Evolutionary conservation across 2,329 filamentous ascomycete genomes (phyloP), one percentile per base, ranked within the genome.

Genomic region (Ceratocystis colombiana): DNA sequence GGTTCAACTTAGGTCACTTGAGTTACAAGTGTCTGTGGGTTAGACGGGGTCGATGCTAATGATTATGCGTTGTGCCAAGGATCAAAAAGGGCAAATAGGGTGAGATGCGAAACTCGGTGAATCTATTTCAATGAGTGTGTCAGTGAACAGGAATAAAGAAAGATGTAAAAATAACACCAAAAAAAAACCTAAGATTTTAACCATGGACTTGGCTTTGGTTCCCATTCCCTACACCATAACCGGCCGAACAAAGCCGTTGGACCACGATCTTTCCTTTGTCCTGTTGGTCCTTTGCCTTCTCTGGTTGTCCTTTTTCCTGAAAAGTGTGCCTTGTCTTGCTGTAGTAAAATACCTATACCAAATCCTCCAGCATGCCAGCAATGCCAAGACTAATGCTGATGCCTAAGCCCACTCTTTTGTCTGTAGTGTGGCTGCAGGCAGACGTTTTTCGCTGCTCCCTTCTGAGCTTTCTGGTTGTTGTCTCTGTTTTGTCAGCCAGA

Each of bases 291-390:
- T 28, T 5, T 57, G 28, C 12, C 17, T 5, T 33, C 25, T 57
- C 53, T 57, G 3, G n/a, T 55, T 22, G 10, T 28, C 15, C 28
- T 20, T 33, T 2, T 59, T 25, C 28, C 33, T 25, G 25, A 2
- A 33, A 33, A 59, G 22, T 59, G 7, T 59, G 53, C 53, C 53
- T 59, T 33, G 53, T 30, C 53, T 41, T 41, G 10, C 37, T 12
- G 8, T 1, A 12, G 37, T 1, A 41, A 30, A 30, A 30, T 12
- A 33, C 7, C 12, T 30, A 17, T n/a, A 25, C n/a, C 28, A 17
- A 59, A 59, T 59, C 53, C 53, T 59, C 53, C 53, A 59, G 53
- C 53, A 59, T 59, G 53, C 53, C 28, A 59, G 53, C 53, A 57
- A 4, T 15, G 53, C 53, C 53, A 57, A 12, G 22, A 59, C 53